Conservation (phyloP, 352 stramenopile genomes). For the Phytophthora agathidicida region DNA sequence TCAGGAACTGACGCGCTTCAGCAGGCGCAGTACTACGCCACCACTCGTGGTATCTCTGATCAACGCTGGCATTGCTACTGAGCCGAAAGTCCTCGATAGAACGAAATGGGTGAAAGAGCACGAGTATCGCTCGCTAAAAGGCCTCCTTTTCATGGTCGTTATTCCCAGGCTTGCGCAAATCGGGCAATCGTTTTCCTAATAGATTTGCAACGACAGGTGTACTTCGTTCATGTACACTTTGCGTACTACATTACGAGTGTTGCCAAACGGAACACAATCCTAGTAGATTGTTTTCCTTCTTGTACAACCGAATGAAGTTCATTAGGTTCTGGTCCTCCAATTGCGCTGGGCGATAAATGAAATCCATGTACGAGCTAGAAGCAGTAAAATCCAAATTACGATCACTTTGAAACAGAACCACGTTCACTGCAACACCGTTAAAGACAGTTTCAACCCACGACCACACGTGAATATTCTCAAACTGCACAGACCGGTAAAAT, state of each 20-base stretch:
- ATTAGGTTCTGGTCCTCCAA: background rate
- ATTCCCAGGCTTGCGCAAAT: background rate
- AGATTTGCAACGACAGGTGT: too few species aligned
- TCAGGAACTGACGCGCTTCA: background rate
- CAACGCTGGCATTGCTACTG: too few species aligned
- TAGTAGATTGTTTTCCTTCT: too few species aligned
- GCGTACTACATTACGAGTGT: too few species aligned
- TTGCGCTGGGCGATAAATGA: background rate
- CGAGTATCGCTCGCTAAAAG: background rate
- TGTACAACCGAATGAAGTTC: too few species aligned
- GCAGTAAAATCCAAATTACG: too few species aligned
- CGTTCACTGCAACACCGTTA: background rate
- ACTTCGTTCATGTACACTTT: too few species aligned
- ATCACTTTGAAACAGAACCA: too few species aligned
- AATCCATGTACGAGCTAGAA: background rate
- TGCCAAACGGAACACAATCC: too few species aligned
- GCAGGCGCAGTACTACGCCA: background rate
- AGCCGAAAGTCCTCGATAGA: background rate
- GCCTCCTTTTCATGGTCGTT: background rate
- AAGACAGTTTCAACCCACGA: background rate
- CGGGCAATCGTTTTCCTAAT: too few species aligned
- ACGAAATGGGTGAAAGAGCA: slow-evolving; percentile 1
- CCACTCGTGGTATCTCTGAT: background rate
- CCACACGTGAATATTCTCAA: background rate
- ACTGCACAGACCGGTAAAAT: slow-evolving; percentile 3